phyloP scores from a whole-genome alignment of 2,329 filamentous ascomycete genomes.

The Parascedosporium putredinis region DNA sequence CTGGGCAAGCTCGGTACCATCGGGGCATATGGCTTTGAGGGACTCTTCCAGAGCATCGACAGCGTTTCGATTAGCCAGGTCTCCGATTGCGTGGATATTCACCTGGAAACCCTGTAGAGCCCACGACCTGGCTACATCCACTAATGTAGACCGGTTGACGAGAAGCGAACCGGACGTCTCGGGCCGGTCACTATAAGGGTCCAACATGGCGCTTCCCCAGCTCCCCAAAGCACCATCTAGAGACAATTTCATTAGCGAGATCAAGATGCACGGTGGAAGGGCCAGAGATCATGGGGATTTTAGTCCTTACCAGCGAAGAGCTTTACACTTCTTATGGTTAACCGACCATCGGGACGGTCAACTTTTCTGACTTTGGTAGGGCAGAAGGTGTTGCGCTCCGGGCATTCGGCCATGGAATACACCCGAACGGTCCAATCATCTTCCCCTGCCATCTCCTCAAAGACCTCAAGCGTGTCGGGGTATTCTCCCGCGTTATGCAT shows the following conservation, averaged over 20 bases:
- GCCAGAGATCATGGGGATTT: not conserved
- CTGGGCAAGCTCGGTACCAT: constrained; percentile 22
- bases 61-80: constrained; percentile 55
- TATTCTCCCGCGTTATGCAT: constrained; percentile 58
- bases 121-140: constrained; percentile 45
- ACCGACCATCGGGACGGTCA: constrained; percentile 32
- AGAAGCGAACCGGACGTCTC: constrained; percentile 54
- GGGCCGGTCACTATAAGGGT: constrained; percentile 56
- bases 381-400: constrained; percentile 54
- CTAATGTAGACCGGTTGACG: constrained; percentile 51
- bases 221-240: constrained; percentile 58
- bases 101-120: constrained; percentile 53
- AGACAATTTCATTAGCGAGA: not conserved
- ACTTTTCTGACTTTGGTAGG: constrained; percentile 36
- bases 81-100: constrained; percentile 64
- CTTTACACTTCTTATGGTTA: constrained; percentile 55
- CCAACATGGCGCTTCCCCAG: constrained; percentile 63
- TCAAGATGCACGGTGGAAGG: too few species aligned
- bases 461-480: constrained; percentile 43
- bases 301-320: constrained; percentile 53
- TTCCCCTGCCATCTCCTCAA: constrained; percentile 35
- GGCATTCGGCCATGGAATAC: constrained; percentile 60
- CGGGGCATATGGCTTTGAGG: constrained; percentile 41
- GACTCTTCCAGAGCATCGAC: constrained; percentile 52
- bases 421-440: constrained; percentile 51